Evolutionary conservation across 768 basidiomycete species (phyloP), one percentile per base, ranked within the genome.

Genomic region (Gloeostereum incarnatum): DNA sequence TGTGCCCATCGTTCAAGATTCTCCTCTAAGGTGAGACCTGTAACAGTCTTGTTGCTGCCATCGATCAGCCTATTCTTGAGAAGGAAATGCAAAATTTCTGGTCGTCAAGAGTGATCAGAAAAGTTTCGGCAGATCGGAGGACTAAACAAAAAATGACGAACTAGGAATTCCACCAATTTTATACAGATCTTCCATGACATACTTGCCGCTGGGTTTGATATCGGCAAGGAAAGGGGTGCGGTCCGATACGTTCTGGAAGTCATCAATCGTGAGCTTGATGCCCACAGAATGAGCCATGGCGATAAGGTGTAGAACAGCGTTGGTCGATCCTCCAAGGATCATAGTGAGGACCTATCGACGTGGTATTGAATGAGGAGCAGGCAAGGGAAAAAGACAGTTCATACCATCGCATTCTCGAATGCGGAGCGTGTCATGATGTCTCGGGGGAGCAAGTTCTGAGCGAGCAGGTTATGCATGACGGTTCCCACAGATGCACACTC

Each of bases 161-260:
- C 92, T 86, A 3, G 96, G 94, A 48, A 93, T 92, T 40, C 94
- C 96, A 39, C 96, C 96, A 41, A 98, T 81, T 58, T 85, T 88
- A 72, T 88, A 79, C 6, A 99, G 78, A 53, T 98, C 88, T 61
- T 93, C 92, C 91, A 98, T 96, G 49, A 98, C 89, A 68, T 97
- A 98, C 61, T 92, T 92, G 25, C 96, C 96, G 46, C 88, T 91
- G 1, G 96, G 96, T 56, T 93, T 96, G 47, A 99, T 75, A 60
- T 99, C 88, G 17, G 94, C 93, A 46, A 98, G 69, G 74, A 97
- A 94, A 7, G 96, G 96, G 1, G 73, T 78, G 32, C 85, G 78
- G 57, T 99, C 93, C 5, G 92, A 94, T 38, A 98, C 89, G 39
- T 58, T 65, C 59, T 96, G 92, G 73, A 98, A 89, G 58, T 98